Percentiles rank a stretch among this genome's conserved stretches.
These are phyloP conservation scores for Rhynchospora tenuis DNA, from an alignment of 176 grass and related monocot genomes.

Conservation along the genomic window DNA sequence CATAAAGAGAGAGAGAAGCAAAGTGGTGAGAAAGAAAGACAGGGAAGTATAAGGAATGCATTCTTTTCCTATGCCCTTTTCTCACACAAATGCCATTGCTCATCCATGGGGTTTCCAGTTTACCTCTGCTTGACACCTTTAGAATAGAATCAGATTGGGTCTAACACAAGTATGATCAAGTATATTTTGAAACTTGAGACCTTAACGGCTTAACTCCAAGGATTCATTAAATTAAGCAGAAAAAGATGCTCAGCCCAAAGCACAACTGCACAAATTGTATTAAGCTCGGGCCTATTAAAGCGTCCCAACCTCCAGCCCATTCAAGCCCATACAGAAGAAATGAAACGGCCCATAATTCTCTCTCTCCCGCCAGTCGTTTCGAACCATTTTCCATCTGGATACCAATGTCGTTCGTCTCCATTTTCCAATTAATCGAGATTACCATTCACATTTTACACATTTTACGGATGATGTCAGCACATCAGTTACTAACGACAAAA, in stretches of 20 bases:
- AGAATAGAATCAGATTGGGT: neutral
- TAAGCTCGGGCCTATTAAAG: too few relatives aligned
- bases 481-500: neutral
- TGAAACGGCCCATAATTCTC: neutral
- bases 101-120: neutral
- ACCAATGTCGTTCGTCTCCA: neutral
- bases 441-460: neutral
- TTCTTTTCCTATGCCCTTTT: slow-evolving; percentile 42
- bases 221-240: too few relatives aligned
- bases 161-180: neutral
- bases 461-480: neutral
- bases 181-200: neutral
- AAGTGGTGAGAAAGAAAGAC: neutral
- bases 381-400: slow-evolving; percentile 18
- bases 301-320: too few relatives aligned
- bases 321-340: neutral
- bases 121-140: neutral
- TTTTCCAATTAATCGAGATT: neutral
- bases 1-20: neutral
- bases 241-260: neutral
- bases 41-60: slow-evolving; percentile 59
- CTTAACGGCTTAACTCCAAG: neutral
- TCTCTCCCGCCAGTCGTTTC: slow-evolving; percentile 16
- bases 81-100: slow-evolving; percentile 16
- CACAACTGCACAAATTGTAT: neutral